Conservation (phyloP, 2,329 filamentous ascomycete genomes). For the Pseudohalonectria lignicola region DNA sequence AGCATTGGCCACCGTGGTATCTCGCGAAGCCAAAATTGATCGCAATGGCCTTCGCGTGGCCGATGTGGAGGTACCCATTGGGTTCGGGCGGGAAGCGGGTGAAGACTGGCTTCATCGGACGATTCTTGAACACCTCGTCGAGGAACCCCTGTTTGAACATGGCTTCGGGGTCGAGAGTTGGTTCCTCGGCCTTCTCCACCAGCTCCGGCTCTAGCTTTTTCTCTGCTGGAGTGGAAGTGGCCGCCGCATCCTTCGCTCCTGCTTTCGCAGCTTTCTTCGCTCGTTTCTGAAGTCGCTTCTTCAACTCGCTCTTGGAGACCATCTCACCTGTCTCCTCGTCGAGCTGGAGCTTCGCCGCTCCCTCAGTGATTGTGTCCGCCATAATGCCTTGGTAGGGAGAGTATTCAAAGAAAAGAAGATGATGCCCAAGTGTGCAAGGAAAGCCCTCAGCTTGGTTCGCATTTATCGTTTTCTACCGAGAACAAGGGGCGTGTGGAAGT, state of each 20-base stretch:
- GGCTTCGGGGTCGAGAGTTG: conserved; percentile 41
- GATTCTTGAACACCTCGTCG: conserved; percentile 58
- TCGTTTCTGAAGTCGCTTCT: conserved; percentile 48
- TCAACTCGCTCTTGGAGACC: conserved; percentile 53
- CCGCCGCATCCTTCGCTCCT: conserved; percentile 31
- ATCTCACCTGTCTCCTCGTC: conserved; percentile 56
- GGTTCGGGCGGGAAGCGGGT: conserved; percentile 79
- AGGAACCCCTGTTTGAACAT: conserved; percentile 79
- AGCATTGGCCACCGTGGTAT: conserved; percentile 59
- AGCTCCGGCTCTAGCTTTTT: conserved; percentile 17
- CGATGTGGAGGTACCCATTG: conserved; percentile 88
- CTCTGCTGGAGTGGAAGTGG: conserved; percentile 16
- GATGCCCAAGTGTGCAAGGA: no score
- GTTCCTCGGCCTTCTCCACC: conserved; percentile 32
- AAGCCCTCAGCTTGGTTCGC: no score
- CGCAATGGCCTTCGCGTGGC: conserved; percentile 89
- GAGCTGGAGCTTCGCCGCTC: conserved; percentile 45
- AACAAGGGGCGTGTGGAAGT: no score
- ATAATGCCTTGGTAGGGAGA: no score
- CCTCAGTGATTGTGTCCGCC: conserved; percentile 35
- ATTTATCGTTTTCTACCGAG: no score
- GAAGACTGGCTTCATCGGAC: conserved; percentile 48
- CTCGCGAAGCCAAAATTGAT: conserved; percentile 94
- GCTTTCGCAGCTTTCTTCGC: conserved; percentile 44
- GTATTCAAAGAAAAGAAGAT: no score